A percentile compares a stretch with the other conserved stretches of the same genome.
phyloP scores from a whole-genome alignment of 2,329 filamentous ascomycete species.

The Lachnellula arida region DNA sequence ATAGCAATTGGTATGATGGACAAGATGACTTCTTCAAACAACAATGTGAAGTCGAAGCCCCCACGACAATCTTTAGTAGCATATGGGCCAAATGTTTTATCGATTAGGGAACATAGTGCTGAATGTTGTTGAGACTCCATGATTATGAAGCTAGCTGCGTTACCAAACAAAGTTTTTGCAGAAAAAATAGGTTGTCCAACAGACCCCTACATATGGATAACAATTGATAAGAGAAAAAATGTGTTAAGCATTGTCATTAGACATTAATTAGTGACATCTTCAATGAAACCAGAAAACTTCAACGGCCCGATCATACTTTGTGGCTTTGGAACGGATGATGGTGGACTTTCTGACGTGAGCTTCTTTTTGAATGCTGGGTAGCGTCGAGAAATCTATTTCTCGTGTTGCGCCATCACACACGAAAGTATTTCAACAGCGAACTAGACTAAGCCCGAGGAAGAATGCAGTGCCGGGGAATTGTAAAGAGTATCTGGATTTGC shows the following conservation, averaged over 20 bases:
- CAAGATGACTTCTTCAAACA: slow-evolving; percentile 12
- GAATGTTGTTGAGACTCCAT: not conserved
- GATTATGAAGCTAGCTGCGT: not conserved
- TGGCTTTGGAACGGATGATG: not conserved
- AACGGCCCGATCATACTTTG: not conserved
- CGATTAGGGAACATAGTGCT: not conserved
- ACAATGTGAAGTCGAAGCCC: slow-evolving; percentile 15
- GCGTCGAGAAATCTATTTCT: not conserved
- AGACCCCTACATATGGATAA: not conserved
- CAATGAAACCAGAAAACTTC: not conserved
- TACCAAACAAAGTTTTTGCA: not conserved
- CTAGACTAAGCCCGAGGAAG: not conserved
- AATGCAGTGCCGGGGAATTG: not conserved
- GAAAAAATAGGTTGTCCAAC: not conserved
- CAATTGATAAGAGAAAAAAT: not conserved
- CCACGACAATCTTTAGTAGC: slow-evolving; percentile 1
- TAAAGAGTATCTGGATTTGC: not conserved
- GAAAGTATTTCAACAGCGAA: not conserved
- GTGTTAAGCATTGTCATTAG: too few relatives aligned
- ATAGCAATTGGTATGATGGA: slow-evolving; percentile 3
- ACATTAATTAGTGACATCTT: not conserved
- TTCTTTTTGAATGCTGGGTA: not conserved
- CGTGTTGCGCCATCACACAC: not conserved
- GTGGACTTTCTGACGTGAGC: not conserved
- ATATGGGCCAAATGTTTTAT: slow-evolving; percentile 3